phyloP scores from a whole-genome alignment of 345 rosid species.

The Citrus unshiu region DNA sequence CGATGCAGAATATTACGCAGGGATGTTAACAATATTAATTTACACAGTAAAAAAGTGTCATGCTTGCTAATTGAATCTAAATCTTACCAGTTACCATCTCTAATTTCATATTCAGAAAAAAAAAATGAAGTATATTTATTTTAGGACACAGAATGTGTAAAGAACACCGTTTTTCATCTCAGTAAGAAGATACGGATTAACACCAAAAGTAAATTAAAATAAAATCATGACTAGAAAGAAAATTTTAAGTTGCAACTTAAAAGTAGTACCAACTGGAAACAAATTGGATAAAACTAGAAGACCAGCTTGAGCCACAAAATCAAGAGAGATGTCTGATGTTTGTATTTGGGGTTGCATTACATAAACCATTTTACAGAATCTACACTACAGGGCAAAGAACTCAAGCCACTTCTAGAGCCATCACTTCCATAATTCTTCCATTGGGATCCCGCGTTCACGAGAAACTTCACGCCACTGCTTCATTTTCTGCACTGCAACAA shows the following conservation, averaged over 20 bases:
- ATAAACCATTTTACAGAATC: constrained; percentile 13
- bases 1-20: too few relatives aligned
- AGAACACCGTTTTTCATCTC: neutral
- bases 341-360: constrained; percentile 5
- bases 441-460: constrained; percentile 80
- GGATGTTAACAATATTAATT: neutral
- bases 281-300: neutral
- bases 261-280: neutral
- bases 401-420: neutral
- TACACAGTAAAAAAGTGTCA: neutral
- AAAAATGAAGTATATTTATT: neutral
- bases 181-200: neutral
- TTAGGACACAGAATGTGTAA: neutral
- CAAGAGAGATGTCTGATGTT: neutral
- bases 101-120: too few relatives aligned
- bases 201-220: neutral
- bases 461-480: constrained; percentile 83
- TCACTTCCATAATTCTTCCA: constrained; percentile 92
- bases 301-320: neutral
- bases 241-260: neutral
- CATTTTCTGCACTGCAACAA: constrained; percentile 79
- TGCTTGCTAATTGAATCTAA: neutral
- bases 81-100: neutral
- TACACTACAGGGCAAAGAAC: neutral
- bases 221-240: neutral